phyloP scores from a whole-genome alignment of 352 stramenopile species.

The Phytophthora europaea region DNA sequence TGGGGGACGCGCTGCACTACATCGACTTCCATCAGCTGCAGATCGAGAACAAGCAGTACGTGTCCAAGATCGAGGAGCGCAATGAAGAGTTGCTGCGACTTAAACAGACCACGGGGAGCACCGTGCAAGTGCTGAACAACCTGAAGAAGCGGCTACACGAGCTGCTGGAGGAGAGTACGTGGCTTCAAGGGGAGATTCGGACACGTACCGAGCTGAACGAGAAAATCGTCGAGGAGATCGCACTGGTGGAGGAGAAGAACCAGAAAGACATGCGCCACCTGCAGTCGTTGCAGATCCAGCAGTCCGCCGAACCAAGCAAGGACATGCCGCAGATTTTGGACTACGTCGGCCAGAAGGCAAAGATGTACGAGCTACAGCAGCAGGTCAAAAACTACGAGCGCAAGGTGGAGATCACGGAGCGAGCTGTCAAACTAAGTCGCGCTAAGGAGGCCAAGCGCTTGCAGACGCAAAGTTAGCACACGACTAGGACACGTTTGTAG shows the following conservation, averaged over 20 bases:
- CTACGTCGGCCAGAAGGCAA: conserved; percentile 92
- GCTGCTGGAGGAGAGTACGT: conserved; percentile 85
- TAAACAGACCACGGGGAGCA: conserved; percentile 92
- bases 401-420: conserved; percentile 94
- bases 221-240: conserved; percentile 87
- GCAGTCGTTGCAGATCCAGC: conserved; percentile 70
- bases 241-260: conserved; percentile 76
- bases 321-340: conserved; percentile 94
- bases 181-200: conserved; percentile 86
- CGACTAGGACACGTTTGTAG: background rate
- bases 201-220: conserved; percentile 87
- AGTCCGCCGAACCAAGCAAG: conserved; percentile 72
- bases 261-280: conserved; percentile 70
- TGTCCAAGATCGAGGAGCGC: conserved; percentile 95
- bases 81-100: conserved; percentile 95
- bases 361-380: conserved; percentile 90
- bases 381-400: conserved; percentile 93
- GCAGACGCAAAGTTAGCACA: conserved; percentile 10
- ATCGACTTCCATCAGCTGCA: conserved; percentile 97
- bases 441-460: conserved; percentile 34
- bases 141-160: conserved; percentile 92
- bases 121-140: conserved; percentile 92
- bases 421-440: conserved; percentile 73
- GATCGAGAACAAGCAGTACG: conserved; percentile 98
- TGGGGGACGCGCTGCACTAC: conserved; percentile 96